A percentile compares a stretch with the other conserved stretches of the same genome.
phyloP scores from a whole-genome alignment of 768 basidiomycete genomes.

The Phanerodontia chrysosporium region DNA sequence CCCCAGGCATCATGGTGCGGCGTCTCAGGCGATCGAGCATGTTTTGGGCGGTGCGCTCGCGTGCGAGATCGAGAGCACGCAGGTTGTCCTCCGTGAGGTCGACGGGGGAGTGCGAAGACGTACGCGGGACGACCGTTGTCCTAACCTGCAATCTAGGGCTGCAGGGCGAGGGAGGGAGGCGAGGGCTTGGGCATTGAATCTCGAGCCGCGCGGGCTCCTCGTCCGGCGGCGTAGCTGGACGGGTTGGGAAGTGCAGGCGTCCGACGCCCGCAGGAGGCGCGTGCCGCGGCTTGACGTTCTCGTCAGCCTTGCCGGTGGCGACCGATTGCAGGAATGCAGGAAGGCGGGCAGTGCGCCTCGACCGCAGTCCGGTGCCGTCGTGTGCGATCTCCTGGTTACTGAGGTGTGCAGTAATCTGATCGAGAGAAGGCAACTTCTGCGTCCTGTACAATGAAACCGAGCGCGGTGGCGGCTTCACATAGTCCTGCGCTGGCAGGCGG shows the following conservation, averaged over 20 bases:
- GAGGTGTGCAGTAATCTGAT: constrained; percentile 69
- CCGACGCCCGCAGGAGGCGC: constrained; percentile 20
- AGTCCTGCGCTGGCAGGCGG: constrained; percentile 31
- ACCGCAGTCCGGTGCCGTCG: constrained; percentile 10
- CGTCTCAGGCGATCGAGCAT: constrained; percentile 65
- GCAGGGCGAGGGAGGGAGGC: constrained; percentile 29
- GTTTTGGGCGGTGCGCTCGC: constrained; percentile 52
- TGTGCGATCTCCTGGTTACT: constrained; percentile 29
- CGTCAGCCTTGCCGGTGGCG: not conserved
- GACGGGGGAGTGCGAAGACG: constrained; percentile 37
- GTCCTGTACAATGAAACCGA: constrained; percentile 15
- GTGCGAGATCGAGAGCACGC: constrained; percentile 42
- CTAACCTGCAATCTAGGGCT: constrained; percentile 45
- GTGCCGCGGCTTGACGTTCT: constrained; percentile 12
- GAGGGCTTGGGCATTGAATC: constrained; percentile 26
- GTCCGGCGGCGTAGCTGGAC: constrained; percentile 12
- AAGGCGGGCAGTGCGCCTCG: constrained; percentile 24
- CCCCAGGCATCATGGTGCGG: constrained; percentile 36
- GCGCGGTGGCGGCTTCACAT: constrained; percentile 12
- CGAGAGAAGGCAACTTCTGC: constrained; percentile 58
- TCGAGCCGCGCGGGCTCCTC: constrained; percentile 17
- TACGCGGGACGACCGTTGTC: constrained; percentile 45
- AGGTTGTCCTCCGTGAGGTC: constrained; percentile 53
- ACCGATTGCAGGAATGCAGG: constrained; percentile 29
- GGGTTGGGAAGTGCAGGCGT: constrained; percentile 25